Percentiles rank a stretch among this genome's conserved stretches.
Conservation (phyloP, 768 basidiomycete genomes). For the Krasilnikovozyma curviuscula region DNA sequence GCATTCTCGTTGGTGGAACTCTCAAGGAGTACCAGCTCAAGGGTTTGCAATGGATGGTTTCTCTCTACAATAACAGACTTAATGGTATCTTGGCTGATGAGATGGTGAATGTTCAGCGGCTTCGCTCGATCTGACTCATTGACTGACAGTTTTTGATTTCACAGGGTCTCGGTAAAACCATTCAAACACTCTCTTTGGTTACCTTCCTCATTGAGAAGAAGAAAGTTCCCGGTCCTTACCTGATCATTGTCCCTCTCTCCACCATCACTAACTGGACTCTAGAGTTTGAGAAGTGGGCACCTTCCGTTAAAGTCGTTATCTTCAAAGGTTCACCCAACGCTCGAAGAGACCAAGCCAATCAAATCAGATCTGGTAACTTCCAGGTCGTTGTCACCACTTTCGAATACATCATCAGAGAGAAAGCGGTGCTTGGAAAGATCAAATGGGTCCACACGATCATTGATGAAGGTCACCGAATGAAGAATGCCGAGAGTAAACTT, state of each 20-base stretch:
- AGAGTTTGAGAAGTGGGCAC: slow-evolving; percentile 96
- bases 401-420: slow-evolving; percentile 94
- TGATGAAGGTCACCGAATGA: slow-evolving; percentile 96
- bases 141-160: background rate
- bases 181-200: slow-evolving; percentile 39
- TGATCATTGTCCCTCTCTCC: slow-evolving; percentile 85
- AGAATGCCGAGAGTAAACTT: slow-evolving; percentile 79
- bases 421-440: slow-evolving; percentile 68
- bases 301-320: slow-evolving; percentile 52
- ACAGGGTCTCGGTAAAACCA: slow-evolving; percentile 24
- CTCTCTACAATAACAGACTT: slow-evolving; percentile 83
- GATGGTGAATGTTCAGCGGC: slow-evolving; percentile 27
- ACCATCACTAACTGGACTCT: slow-evolving; percentile 96
- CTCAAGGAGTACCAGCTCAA: slow-evolving; percentile 90
- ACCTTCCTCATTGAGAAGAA: slow-evolving; percentile 83
- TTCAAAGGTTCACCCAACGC: slow-evolving; percentile 84
- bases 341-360: slow-evolving; percentile 55
- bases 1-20: slow-evolving; percentile 34
- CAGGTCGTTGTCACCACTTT: slow-evolving; percentile 87
- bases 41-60: slow-evolving; percentile 96
- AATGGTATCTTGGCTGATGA: slow-evolving; percentile 81
- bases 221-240: slow-evolving; percentile 77
- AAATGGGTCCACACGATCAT: slow-evolving; percentile 98
- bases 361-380: slow-evolving; percentile 54
- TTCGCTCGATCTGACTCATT: background rate